A percentile compares a stretch with the other conserved stretches of the same genome.
Conservation (phyloP, 352 stramenopile species). For the Phytophthora pinifolia region DNA sequence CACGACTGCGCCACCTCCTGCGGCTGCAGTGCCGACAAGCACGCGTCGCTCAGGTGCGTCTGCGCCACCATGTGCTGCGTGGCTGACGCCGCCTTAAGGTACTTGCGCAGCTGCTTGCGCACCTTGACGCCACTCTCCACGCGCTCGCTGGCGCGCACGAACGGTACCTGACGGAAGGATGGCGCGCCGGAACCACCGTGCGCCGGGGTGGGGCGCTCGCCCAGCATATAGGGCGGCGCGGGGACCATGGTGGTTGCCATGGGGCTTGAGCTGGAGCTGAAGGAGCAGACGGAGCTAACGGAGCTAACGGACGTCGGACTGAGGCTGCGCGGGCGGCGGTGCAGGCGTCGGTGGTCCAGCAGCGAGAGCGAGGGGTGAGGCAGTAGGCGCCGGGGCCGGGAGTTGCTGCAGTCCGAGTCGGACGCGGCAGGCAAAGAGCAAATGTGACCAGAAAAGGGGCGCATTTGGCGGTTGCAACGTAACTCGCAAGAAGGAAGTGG, state of each 20-base stretch:
- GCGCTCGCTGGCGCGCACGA: conserved; percentile 75
- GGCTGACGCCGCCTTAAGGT: conserved; percentile 71
- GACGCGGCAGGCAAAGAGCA: conserved; percentile 14
- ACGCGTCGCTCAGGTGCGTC: conserved; percentile 78
- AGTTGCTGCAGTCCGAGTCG: conserved; percentile 20
- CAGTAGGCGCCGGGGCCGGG: conserved; percentile 9
- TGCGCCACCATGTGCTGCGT: conserved; percentile 83
- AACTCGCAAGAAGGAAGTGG: too few species aligned
- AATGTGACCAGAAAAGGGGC: conserved; percentile 30
- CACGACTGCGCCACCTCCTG: conserved; percentile 82
- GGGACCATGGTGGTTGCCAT: conserved; percentile 43
- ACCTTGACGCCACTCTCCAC: conserved; percentile 82
- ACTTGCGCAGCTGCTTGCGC: conserved; percentile 83
- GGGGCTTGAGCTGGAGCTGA: conserved; percentile 4
- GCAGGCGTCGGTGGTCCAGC: conserved; percentile 15
- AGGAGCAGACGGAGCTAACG: conserved; percentile 7
- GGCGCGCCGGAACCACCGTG: conserved; percentile 52
- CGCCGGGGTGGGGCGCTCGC: conserved; percentile 61
- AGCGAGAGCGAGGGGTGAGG: conserved; percentile 16
- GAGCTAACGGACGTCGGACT: conserved; percentile 16
- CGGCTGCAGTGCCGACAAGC: conserved; percentile 69
- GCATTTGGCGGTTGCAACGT: conserved; percentile 12
- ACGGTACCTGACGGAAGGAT: conserved; percentile 80
- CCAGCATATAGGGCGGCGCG: conserved; percentile 78
- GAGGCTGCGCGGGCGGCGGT: conserved; percentile 10